A percentile compares a stretch with the other conserved stretches of the same genome.
These are phyloP conservation scores for Bertia moriformis DNA, from an alignment of 2,329 filamentous ascomycete species.

Conservation along the genomic window DNA sequence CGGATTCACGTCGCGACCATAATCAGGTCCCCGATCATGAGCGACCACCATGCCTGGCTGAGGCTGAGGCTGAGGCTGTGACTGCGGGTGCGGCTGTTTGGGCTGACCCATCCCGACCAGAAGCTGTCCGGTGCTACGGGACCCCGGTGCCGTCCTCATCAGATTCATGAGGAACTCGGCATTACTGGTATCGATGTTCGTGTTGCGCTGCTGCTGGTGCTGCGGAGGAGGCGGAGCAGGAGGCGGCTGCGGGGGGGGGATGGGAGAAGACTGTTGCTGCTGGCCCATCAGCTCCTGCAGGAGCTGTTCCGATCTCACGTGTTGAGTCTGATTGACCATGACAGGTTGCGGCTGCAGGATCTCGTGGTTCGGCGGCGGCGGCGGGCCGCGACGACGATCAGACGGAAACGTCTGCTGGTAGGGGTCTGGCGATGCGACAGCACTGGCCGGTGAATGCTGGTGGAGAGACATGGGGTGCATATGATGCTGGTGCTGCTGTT, in stretches of 20 bases:
- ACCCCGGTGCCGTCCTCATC: constrained; percentile 48
- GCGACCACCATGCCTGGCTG: too few relatives aligned
- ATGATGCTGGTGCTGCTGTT: too few relatives aligned
- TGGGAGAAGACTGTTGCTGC: constrained; percentile 11
- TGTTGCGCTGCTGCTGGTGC: constrained; percentile 16
- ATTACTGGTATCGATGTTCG: constrained; percentile 43
- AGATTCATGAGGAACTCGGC: constrained; percentile 76
- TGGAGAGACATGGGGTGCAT: constrained; percentile 9
- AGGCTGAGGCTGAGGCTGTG: too few relatives aligned
- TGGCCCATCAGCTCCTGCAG: not conserved
- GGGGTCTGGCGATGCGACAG: constrained; percentile 29
- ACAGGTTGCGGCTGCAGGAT: constrained; percentile 29
- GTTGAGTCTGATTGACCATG: constrained; percentile 8
- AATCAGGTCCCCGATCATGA: constrained; percentile 8
- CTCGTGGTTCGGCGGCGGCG: constrained; percentile 30
- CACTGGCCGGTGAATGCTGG: constrained; percentile 18
- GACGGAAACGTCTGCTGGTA: constrained; percentile 30
- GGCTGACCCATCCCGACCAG: constrained; percentile 26
- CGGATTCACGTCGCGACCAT: constrained; percentile 8
- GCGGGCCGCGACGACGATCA: constrained; percentile 23
- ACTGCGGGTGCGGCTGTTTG: constrained; percentile 10
- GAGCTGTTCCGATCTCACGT: not conserved
- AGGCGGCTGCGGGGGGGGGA: constrained; percentile 13
- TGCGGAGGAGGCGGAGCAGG: too few relatives aligned
- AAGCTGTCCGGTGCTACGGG: constrained; percentile 33